Conservation (phyloP, 768 basidiomycete genomes). For the Pulveroboletus ravenelii region DNA sequence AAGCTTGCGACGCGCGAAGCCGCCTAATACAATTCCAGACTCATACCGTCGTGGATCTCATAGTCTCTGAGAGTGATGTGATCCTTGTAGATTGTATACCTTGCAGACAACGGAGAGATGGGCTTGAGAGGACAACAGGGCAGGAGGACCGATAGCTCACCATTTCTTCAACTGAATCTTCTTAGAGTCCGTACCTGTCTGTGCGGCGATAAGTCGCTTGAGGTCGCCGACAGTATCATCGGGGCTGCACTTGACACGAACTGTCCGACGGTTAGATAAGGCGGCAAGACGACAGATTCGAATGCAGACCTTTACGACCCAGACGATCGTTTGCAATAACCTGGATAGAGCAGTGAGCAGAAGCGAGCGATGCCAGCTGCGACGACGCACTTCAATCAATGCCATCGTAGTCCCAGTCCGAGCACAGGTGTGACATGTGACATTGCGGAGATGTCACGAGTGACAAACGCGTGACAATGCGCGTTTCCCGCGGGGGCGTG, state of each 20-base stretch:
- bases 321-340: conserved; percentile 95
- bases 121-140: neutral
- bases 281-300: neutral
- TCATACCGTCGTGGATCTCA: conserved; percentile 91
- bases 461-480: conserved; percentile 23
- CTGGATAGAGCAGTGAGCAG: conserved; percentile 34
- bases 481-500: conserved; percentile 8
- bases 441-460: conserved; percentile 1
- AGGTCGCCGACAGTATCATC: conserved; percentile 97
- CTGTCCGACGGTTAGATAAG: conserved; percentile 38
- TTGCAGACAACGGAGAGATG: conserved; percentile 26
- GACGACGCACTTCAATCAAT: conserved; percentile 47
- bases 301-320: conserved; percentile 76
- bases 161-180: conserved; percentile 98
- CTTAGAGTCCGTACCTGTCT: conserved; percentile 78
- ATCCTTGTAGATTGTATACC: conserved; percentile 96
- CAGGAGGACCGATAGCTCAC: conserved; percentile 41
- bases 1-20: neutral
- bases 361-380: neutral
- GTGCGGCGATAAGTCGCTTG: conserved; percentile 95
- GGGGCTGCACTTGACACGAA: conserved; percentile 91
- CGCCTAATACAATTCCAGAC: conserved; percentile 80
- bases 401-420: conserved; percentile 33
- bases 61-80: conserved; percentile 92
- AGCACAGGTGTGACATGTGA: conserved; percentile 15